A percentile compares a stretch with the other conserved stretches of the same genome.
phyloP scores from a whole-genome alignment of 495 filamentous ascomycete genomes.

The Parachaetomium inaequale region DNA sequence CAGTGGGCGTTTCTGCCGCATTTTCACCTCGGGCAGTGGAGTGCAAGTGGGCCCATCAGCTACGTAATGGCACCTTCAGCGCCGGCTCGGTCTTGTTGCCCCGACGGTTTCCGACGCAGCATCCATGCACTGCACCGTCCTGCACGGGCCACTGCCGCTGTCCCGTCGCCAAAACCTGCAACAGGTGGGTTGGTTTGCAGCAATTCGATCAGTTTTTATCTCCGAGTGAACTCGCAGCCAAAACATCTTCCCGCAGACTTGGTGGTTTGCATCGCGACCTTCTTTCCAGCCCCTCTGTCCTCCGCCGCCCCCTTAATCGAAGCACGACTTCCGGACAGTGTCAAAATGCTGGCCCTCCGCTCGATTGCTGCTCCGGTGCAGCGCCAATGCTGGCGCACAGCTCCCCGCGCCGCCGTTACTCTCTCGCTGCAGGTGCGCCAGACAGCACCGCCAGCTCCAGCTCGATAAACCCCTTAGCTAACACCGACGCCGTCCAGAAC shows the following conservation, averaged over 20 bases:
- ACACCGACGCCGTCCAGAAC: conserved; percentile 36
- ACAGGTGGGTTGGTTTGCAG: conserved; percentile 13
- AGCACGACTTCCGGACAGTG: conserved; percentile 1
- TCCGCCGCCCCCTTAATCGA: neutral
- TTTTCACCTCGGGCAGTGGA: conserved; percentile 9
- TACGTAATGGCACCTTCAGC: conserved; percentile 12
- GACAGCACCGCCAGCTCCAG: conserved; percentile 10
- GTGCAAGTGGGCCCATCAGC: neutral
- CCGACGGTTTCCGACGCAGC: neutral
- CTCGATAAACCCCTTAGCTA: neutral
- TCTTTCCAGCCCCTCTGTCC: neutral
- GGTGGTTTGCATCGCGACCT: conserved; percentile 1
- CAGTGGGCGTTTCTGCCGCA: neutral
- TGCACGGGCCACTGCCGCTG: conserved; percentile 19
- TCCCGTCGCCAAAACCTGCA: conserved; percentile 21
- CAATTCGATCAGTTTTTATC: conserved; percentile 21
- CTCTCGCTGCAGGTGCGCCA: conserved; percentile 43
- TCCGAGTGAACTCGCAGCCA: conserved; percentile 3
- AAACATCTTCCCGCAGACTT: conserved; percentile 12
- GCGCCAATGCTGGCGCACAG: conserved; percentile 48
- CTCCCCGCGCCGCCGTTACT: conserved; percentile 44
- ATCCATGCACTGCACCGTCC: conserved; percentile 15
- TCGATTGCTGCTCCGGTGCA: conserved; percentile 49
- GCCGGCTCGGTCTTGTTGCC: conserved; percentile 10
- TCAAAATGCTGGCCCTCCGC: conserved; percentile 51